Evolutionary conservation across 805 yeast species (phyloP), one percentile per base, ranked within the genome.

Genomic region (Metschnikowia matae): DNA sequence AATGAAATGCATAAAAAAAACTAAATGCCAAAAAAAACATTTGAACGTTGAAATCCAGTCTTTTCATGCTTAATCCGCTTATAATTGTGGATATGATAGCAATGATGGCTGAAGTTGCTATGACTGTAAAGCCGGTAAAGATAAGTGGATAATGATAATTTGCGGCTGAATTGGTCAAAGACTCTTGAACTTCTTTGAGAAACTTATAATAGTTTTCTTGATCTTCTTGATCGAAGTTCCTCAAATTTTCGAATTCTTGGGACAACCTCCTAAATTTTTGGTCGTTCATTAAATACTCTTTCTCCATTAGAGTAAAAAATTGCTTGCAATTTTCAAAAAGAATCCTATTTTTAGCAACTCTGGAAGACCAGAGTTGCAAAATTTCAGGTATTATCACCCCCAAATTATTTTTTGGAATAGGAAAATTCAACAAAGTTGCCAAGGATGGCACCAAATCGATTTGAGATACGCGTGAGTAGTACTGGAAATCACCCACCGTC

Each of bases 361-460:
- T 58, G 0, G 64, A 53, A 0, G 68, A 51, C 79, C 87, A 83
- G 2, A 87, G 60, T 0, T 69, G 68, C 14, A 89, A 68, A 21
- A 90, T 66, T 3, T 80, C 79, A 0, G 74, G 71, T 3, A 89
- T 78, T 5, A 91, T 59, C 0, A 85, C 75, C 1, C 99, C 99
- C 11, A 90, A 74, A 55, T 77, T 84, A 61, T 87, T 87, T 47
- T 76, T 78, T 0, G 95, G 94, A 26, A 87, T 78, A 0, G 87
- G 84, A 15, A 85, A 67, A 21, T 85, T 81, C 39, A 87, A 65
- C 15, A 87, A 66, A 3, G 79, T 71, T 1, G 89, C 67, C 40
- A 87, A 65, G 0, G 91, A 81, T 1, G 95, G 90, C 2, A 87
- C 89, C 36, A 87, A 57, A 61, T 87, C 94, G 20, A 85, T 79